Percentiles rank a stretch among this genome's conserved stretches.
Conservation (phyloP, 352 stramenopile genomes). For the Phytopythium helicoides region DNA sequence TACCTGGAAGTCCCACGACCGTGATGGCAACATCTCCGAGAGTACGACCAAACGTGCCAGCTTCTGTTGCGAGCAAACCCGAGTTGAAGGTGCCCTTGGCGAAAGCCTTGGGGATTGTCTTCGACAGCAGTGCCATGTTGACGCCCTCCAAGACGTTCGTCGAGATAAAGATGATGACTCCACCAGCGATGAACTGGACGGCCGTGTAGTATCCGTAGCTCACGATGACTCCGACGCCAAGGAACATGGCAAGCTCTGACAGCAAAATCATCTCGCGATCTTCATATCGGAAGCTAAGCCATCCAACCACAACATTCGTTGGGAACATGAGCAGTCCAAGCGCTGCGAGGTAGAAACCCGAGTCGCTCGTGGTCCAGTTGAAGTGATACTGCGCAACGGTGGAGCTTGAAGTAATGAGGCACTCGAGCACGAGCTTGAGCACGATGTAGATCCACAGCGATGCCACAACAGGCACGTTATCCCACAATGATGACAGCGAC, state of each 20-base stretch:
- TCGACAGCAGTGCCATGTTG: slow-evolving; percentile 92
- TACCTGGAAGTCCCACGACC: slow-evolving; percentile 70
- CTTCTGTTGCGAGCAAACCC: slow-evolving; percentile 91
- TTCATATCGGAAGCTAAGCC: slow-evolving; percentile 87
- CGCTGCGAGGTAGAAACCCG: slow-evolving; percentile 86
- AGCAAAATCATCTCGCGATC: slow-evolving; percentile 91
- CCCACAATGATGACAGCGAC: slow-evolving; percentile 57
- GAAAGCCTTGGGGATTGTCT: slow-evolving; percentile 92
- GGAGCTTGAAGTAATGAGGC: slow-evolving; percentile 80
- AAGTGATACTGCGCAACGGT: slow-evolving; percentile 91
- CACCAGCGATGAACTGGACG: slow-evolving; percentile 83
- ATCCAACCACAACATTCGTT: slow-evolving; percentile 89
- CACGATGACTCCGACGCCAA: slow-evolving; percentile 88
- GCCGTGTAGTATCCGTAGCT: slow-evolving; percentile 84
- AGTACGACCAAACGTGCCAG: slow-evolving; percentile 88
- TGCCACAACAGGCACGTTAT: slow-evolving; percentile 73
- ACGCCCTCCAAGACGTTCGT: slow-evolving; percentile 94
- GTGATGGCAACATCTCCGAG: slow-evolving; percentile 87
- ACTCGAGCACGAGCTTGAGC: slow-evolving; percentile 91
- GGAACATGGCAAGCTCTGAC: slow-evolving; percentile 84
- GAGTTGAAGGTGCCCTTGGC: slow-evolving; percentile 94
- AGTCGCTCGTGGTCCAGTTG: slow-evolving; percentile 79
- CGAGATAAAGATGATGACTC: slow-evolving; percentile 90
- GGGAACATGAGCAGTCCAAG: slow-evolving; percentile 92
- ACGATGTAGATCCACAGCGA: slow-evolving; percentile 89